Base-by-base conservation (phyloP, 2,329 filamentous ascomycete species). In the Trichoderma brevicompactum region DNA sequence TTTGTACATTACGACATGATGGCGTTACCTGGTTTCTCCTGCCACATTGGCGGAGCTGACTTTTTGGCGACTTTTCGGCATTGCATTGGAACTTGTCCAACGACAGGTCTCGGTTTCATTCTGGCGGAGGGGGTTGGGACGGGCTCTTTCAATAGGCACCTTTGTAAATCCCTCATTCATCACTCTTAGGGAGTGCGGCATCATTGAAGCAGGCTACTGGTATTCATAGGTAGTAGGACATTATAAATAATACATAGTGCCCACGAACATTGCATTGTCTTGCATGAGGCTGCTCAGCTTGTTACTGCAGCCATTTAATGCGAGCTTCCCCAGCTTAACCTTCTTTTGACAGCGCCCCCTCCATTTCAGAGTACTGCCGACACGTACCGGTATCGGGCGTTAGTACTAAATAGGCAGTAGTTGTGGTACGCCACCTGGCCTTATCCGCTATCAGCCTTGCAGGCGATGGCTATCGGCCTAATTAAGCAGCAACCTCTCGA, bases 1-100 rank as follows among this genome's bases (percentile, higher is more conserved):
- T 67, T 64, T 80, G 74, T 79, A 78, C 75, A 79, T 73, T 73
- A 78, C 73, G 73, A 75, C 73, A 77, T 76, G 72, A 76, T 74
- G 77, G 76, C 77, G 77, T 78, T 71, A 70, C 71, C 66, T 73
- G 72, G 69, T 72, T 66, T 66, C 67, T 71, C 60, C 62, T 48
- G 68, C 70, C 70, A 64, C 67, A 68, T 70, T 65, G 67, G 71
- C 68, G 58, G 69, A 67, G 68, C 69, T 72, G 68, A 70, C 38
- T 70, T 67, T 65, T 65, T 65, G 67, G 63, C 46, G 66, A 59
- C 61, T 70, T 65, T 28, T 63, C 70, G 71, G 70, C 74, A 74
- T 76, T 74, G 74, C 67, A 69, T 70, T 69, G 65, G 65, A 65
- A 62, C 64, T 61, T 61, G 49, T 38, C 54, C 41, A 61, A 61